phyloP scores from a whole-genome alignment of 2,329 filamentous ascomycete genomes.

The Neospermospora avenae region DNA sequence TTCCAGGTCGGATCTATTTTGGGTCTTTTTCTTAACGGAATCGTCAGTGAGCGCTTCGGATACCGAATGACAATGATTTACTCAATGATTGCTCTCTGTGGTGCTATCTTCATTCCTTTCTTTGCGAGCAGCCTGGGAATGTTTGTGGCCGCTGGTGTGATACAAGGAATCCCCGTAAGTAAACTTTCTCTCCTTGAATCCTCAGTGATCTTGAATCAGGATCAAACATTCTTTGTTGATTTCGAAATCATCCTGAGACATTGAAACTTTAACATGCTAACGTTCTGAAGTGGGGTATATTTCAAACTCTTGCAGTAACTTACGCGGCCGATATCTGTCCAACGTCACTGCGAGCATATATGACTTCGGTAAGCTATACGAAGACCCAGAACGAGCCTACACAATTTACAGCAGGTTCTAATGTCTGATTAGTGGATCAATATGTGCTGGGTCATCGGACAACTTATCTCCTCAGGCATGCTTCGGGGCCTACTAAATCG shows the following conservation, averaged over 20 bases:
- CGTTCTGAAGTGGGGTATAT: neutral
- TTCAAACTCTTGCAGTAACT: neutral
- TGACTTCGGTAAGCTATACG: neutral
- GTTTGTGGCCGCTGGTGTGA: neutral
- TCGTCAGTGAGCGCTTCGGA: neutral
- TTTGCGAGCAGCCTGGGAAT: neutral
- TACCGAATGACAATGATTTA: conserved; percentile 6
- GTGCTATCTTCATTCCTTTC: conserved; percentile 1
- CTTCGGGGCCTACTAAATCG: conserved; percentile 41
- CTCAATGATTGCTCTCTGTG: neutral
- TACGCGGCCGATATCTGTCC: neutral
- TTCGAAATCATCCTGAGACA: too few relatives aligned
- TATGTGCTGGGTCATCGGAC: conserved; percentile 46
- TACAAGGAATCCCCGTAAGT: neutral
- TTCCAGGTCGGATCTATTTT: neutral
- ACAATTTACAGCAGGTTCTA: neutral
- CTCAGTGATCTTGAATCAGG: too few relatives aligned
- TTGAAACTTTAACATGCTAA: too few relatives aligned
- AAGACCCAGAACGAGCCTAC: neutral
- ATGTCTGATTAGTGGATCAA: neutral
- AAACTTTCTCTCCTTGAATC: too few relatives aligned
- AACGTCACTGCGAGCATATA: neutral
- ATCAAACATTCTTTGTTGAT: too few relatives aligned
- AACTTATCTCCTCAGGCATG: conserved; percentile 45
- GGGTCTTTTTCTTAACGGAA: conserved; percentile 4